Evolutionary conservation across 2,329 filamentous ascomycete species (phyloP), one percentile per base, ranked within the genome.

Genomic region (Aspergillus ustus): DNA sequence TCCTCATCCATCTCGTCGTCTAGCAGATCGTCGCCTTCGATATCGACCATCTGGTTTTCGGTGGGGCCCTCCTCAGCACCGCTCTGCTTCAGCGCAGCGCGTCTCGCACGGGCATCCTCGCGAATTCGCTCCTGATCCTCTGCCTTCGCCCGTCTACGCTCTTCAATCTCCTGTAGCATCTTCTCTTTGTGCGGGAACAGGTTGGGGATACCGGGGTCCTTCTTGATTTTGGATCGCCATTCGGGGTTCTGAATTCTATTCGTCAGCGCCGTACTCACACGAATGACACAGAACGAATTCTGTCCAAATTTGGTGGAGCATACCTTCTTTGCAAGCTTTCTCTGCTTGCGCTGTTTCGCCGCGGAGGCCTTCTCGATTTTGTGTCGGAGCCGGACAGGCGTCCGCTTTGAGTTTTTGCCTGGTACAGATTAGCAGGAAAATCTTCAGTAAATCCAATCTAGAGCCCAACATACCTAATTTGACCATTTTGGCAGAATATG

Each of bases 161-260:
- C 92, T 80, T 99, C 95, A 70, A 99, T 96, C 79, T 99, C 93
- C 61, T 93, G 88, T 37, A 99, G 85, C 29, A 99, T 86, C 83
- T 91, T 93, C 77, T 97, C 93, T 82, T 99, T 99, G 84, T 95
- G 97, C 0, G 95, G 95, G 81, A 97, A 99, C 40, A 97, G 81
- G 75, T 98, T 99, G 45, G 95, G 95, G 65, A 99, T 97, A 52
- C 95, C 95, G 25, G 94, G 95, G 72, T 99, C 95, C 82, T 98
- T 99, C 87, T 97, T 98, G 69, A 97, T 77, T 77, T 93, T 91
- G 62, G 92, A 93, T 70, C 91, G 88, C 93, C 95, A 98, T 91
- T 97, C 88, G 37, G 95, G 94, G 78, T 97, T 97, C 87, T 87
- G 4, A 46, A 31, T 59, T n/a, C 60, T 52, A 37, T 25, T 20